Evolutionary conservation across 345 rosid genomes (phyloP).

Genomic region (Atalantia buxifolia): DNA sequence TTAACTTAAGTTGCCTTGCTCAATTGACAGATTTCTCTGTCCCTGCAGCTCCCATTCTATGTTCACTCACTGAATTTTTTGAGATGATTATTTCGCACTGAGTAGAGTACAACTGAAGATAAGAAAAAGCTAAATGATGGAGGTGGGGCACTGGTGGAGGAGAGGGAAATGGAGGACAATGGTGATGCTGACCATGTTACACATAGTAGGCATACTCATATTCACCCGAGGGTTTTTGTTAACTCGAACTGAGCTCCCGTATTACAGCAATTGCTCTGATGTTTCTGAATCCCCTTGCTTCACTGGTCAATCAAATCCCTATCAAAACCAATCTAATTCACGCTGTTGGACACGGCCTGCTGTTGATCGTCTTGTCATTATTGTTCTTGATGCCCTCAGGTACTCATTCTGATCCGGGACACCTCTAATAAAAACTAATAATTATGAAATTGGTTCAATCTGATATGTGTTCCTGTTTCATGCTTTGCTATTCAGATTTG

Average conservation of each 20-base stretch:
- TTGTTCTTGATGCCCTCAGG: constrained; percentile 90
- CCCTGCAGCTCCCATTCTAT: background rate
- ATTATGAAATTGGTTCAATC: background rate
- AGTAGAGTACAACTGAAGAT: background rate
- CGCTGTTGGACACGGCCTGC: constrained; percentile 71
- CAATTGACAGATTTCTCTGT: background rate
- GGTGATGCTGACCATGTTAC: constrained; percentile 40
- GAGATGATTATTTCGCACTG: background rate
- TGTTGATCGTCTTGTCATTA: constrained; percentile 63
- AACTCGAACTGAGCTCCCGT: constrained; percentile 91
- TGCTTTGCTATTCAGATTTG: constrained; percentile 43
- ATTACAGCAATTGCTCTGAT: constrained; percentile 65
- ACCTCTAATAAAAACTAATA: too few species aligned
- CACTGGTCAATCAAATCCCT: constrained; percentile 6
- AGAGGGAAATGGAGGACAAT: constrained; percentile 25
- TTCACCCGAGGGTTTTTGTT: constrained; percentile 85
- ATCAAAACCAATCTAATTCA: constrained; percentile 6
- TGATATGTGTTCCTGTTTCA: background rate
- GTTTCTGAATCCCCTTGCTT: constrained; percentile 61
- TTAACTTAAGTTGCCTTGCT: background rate
- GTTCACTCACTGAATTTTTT: background rate
- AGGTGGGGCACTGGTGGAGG: constrained; percentile 12
- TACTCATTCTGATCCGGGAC: background rate
- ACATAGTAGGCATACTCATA: constrained; percentile 51
- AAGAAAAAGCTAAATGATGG: constrained; percentile 13